Conservation (phyloP, 1,284 basidiomycete species). For the Trametes pubescens region DNA sequence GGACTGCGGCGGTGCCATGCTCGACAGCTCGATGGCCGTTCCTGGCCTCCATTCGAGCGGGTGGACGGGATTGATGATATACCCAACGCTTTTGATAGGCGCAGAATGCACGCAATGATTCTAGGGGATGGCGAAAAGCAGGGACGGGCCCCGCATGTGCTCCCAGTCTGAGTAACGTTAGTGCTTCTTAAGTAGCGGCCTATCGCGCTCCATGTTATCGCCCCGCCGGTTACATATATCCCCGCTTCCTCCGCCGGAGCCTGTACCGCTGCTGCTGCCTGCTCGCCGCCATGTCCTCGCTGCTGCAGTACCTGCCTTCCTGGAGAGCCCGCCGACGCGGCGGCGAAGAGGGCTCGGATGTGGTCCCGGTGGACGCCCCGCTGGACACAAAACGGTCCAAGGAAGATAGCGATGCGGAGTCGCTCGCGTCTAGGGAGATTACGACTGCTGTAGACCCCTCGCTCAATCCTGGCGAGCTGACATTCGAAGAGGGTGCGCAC, state of each 20-base stretch:
- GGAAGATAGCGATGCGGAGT: constrained; percentile 16
- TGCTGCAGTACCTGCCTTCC: constrained; percentile 23
- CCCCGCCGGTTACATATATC: constrained; percentile 1
- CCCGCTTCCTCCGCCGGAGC: background rate
- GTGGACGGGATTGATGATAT: constrained; percentile 6
- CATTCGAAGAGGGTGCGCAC: constrained; percentile 31
- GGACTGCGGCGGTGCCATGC: background rate
- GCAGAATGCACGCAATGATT: constrained; percentile 19
- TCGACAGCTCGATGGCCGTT: background rate
- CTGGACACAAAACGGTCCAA: constrained; percentile 26
- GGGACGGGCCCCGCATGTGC: constrained; percentile 10
- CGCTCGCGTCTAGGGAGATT: constrained; percentile 24
- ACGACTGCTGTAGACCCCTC: constrained; percentile 20
- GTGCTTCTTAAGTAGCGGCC: constrained; percentile 17
- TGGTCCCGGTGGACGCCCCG: constrained; percentile 13
- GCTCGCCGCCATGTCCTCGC: constrained; percentile 22
- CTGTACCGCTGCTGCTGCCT: background rate
- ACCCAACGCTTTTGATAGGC: constrained; percentile 11
- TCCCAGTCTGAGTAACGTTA: constrained; percentile 1
- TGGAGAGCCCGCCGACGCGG: constrained; percentile 7
- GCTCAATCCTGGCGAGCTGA: constrained; percentile 29
- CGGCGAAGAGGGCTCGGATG: constrained; percentile 6
- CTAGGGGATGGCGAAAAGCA: constrained; percentile 11
- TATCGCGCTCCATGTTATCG: constrained; percentile 15
- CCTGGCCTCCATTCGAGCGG: background rate